Conservation (phyloP, 2,329 filamentous ascomycete genomes). For the Aphanocladium album region DNA sequence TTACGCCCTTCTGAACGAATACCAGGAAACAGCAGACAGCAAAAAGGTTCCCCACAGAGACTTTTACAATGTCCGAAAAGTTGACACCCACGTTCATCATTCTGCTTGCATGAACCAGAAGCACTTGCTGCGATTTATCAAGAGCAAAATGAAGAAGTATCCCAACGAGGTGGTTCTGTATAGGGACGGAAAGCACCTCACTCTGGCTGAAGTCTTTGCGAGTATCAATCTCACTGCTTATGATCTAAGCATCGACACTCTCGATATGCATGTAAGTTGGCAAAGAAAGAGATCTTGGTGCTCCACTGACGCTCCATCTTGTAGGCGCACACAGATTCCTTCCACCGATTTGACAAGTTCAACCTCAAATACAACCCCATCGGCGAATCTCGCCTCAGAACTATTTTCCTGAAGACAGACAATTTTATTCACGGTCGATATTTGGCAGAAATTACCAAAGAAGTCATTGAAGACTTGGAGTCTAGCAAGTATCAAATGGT, state of each 20-base stretch:
- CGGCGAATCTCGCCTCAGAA: constrained; percentile 87
- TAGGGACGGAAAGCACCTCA: constrained; percentile 87
- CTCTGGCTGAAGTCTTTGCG: constrained; percentile 87
- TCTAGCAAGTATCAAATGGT: constrained; percentile 99
- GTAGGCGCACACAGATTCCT: constrained; percentile 90
- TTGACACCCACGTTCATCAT: constrained; percentile 98
- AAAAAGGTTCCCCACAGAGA: constrained; percentile 97
- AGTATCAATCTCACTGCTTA: constrained; percentile 97
- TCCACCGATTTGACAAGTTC: constrained; percentile 99
- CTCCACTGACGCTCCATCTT: constrained; percentile 6
- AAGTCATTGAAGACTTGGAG: constrained; percentile 94
- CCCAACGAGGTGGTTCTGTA: constrained; percentile 91
- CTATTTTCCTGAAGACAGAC: constrained; percentile 98
- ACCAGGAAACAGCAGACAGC: constrained; percentile 95
- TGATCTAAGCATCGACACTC: constrained; percentile 93
- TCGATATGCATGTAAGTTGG: constrained; percentile 88
- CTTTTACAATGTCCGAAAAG: constrained; percentile 98
- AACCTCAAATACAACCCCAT: constrained; percentile 98
- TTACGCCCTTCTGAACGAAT: constrained; percentile 89
- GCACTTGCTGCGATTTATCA: constrained; percentile 95
- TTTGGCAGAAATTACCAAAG: constrained; percentile 93
- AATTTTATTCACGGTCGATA: constrained; percentile 96
- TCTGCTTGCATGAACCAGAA: constrained; percentile 99
- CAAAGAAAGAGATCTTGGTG: constrained; percentile 11
- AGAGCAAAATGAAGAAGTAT: constrained; percentile 99